Evolutionary conservation across 108 stramenopile genomes (phyloP), one percentile per base, ranked within the genome.

Genomic region (Cylindrotheca fusiformis): DNA sequence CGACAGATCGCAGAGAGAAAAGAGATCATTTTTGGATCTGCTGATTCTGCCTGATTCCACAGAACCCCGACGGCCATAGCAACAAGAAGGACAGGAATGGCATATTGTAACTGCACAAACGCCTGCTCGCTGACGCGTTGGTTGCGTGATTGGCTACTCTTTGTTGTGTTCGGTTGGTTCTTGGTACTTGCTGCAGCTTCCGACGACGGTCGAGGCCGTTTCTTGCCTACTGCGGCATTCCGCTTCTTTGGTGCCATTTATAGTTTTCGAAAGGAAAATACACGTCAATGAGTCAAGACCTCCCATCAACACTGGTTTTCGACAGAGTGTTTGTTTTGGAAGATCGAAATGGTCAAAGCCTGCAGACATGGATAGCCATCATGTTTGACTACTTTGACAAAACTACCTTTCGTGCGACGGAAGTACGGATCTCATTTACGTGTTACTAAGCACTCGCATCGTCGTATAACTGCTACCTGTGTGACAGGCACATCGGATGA

Each of bases 211-310:
- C 56, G 46, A 26, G 36, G 55, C 14, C 69, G 60, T 3, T 48
- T 46, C 26, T 29, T 48, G 26, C 47, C 24, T 44, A n/a, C 47
- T 5, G 48, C 17, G 19, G 46, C 45, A 19, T 19, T 54, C 55
- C 61, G 61, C 63, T 71, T 62, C 29, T 71, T 71, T 17, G 31
- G 55, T 14, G 61, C 32, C 69, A 71, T n/a, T n/a, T n/a, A n/a
- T n/a, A n/a, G n/a, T n/a, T n/a, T n/a, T n/a, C n/a, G n/a, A n/a
- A n/a, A n/a, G n/a, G n/a, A n/a, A n/a, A n/a, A n/a, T n/a, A n/a
- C n/a, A n/a, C n/a, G n/a, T n/a, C n/a, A n/a, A n/a, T n/a, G n/a
- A n/a, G n/a, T n/a, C n/a, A n/a, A n/a, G n/a, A n/a, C n/a, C n/a
- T n/a, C n/a, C n/a, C n/a, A n/a, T n/a, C n/a, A n/a, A n/a, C n/a